These are phyloP conservation scores for Bacterosira constricta DNA, from an alignment of 108 stramenopile species.

Conservation along the genomic window DNA sequence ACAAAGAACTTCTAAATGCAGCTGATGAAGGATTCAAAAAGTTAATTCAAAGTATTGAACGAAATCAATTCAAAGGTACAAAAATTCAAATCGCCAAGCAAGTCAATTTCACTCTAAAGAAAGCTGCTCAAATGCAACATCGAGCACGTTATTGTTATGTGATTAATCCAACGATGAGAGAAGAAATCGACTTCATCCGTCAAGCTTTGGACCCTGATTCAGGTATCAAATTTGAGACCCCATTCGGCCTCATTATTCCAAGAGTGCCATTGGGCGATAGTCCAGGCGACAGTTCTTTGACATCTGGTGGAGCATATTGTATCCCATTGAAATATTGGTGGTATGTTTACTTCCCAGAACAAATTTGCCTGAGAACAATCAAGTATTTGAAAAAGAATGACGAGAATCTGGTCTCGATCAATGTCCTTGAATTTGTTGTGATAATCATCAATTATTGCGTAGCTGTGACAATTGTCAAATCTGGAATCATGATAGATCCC, in stretches of 20 bases:
- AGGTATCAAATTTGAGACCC: not conserved
- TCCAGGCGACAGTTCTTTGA: not conserved
- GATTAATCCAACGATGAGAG: not conserved
- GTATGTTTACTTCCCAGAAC: not conserved
- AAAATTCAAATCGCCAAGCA: not conserved
- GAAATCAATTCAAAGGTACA: not conserved
- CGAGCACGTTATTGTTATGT: not conserved
- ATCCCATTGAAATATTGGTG: not conserved
- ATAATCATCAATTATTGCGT: constrained; percentile 26
- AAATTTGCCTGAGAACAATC: not conserved
- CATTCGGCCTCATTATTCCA: not conserved
- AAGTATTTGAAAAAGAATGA: not conserved
- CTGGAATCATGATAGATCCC: not conserved
- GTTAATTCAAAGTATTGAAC: not conserved
- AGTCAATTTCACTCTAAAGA: not conserved
- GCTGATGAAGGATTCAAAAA: not conserved
- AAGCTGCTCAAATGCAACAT: not conserved
- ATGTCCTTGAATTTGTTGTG: constrained; percentile 13
- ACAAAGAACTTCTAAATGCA: not conserved
- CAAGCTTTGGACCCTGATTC: not conserved
- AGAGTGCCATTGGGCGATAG: not conserved
- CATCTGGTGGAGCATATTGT: not conserved
- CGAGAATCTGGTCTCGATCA: not conserved
- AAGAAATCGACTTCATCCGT: not conserved
- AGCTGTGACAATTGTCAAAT: not conserved